phyloP scores from a whole-genome alignment of 2,329 filamentous ascomycete genomes.

The Boeremia exigua region DNA sequence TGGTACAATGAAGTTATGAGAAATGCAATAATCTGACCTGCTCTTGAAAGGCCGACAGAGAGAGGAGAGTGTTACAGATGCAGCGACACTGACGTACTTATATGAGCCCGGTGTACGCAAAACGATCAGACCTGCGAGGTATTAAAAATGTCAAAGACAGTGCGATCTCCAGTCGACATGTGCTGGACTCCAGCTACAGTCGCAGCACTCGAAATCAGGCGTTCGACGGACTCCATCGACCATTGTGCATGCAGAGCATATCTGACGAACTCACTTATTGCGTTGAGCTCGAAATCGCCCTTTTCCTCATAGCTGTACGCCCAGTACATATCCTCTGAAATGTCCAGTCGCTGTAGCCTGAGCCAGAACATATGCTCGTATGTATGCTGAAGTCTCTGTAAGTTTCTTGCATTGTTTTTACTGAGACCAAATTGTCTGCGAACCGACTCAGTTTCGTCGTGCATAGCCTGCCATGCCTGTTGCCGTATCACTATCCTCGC shows the following conservation, averaged over 20 bases:
- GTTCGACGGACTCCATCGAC: constrained; percentile 33
- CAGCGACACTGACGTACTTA: too few species aligned
- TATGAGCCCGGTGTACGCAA: too few species aligned
- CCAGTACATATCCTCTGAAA: constrained; percentile 19
- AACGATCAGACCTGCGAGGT: neutral
- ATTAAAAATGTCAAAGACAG: neutral
- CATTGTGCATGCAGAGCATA: constrained; percentile 33
- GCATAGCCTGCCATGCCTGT: constrained; percentile 39
- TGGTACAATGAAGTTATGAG: constrained; percentile 4
- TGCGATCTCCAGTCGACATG: constrained; percentile 39
- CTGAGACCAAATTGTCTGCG: constrained; percentile 24
- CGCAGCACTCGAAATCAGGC: constrained; percentile 38
- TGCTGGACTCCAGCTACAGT: constrained; percentile 32
- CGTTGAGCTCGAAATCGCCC: constrained; percentile 33
- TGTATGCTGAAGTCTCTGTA: constrained; percentile 14
- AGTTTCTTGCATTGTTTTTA: constrained; percentile 17
- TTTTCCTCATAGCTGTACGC: constrained; percentile 28
- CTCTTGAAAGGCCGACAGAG: neutral
- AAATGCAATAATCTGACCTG: neutral
- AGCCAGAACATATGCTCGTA: constrained; percentile 29
- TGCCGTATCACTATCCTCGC: constrained; percentile 34
- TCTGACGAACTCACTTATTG: constrained; percentile 42
- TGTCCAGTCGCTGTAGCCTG: constrained; percentile 26
- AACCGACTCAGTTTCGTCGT: constrained; percentile 1
- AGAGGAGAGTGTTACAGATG: neutral